Conservation (phyloP, 106 monocot genomes). For the Iris macrosiphon region DNA sequence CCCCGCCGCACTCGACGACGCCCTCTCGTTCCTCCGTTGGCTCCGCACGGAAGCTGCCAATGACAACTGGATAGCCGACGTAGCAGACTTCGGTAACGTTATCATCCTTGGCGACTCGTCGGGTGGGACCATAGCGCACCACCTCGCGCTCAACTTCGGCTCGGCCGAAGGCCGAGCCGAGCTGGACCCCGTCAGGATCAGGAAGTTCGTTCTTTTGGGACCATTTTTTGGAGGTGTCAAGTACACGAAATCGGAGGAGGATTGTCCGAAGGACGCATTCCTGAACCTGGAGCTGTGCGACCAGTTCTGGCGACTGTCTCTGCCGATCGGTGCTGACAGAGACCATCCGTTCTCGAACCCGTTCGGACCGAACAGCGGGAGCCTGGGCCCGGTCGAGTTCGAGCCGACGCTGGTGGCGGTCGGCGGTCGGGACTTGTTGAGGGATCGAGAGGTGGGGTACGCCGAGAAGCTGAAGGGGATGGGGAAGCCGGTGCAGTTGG, state of each 20-base stretch:
- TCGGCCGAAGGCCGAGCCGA: conserved; percentile 13
- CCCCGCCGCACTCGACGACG: conserved; percentile 58
- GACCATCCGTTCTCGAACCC: conserved; percentile 50
- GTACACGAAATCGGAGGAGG: conserved; percentile 35
- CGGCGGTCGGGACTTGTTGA: conserved; percentile 42
- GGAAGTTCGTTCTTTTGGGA: conserved; percentile 48
- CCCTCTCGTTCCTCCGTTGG: conserved; percentile 32
- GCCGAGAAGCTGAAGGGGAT: conserved; percentile 21
- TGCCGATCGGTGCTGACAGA: conserved; percentile 30
- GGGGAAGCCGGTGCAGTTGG: conserved; percentile 46
- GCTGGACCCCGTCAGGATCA: conserved; percentile 29
- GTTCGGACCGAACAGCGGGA: conserved; percentile 15
- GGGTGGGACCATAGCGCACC: conserved; percentile 72
- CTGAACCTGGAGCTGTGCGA: conserved; percentile 42
- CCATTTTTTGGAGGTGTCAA: conserved; percentile 63
- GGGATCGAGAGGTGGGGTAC: conserved; percentile 36
- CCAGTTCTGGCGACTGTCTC: conserved; percentile 44
- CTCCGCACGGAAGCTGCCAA: conserved; percentile 16
- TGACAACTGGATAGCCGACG: conserved; percentile 17
- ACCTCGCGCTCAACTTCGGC: conserved; percentile 44
- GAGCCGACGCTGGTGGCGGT: conserved; percentile 44
- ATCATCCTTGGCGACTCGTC: conserved; percentile 70
- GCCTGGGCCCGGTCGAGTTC: conserved; percentile 13
- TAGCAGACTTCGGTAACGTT: conserved; percentile 30
- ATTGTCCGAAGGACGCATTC: conserved; percentile 51